These are phyloP conservation scores for Fusarium armeniacum DNA, from an alignment of 2,329 filamentous ascomycete genomes.

Conservation along the genomic window DNA sequence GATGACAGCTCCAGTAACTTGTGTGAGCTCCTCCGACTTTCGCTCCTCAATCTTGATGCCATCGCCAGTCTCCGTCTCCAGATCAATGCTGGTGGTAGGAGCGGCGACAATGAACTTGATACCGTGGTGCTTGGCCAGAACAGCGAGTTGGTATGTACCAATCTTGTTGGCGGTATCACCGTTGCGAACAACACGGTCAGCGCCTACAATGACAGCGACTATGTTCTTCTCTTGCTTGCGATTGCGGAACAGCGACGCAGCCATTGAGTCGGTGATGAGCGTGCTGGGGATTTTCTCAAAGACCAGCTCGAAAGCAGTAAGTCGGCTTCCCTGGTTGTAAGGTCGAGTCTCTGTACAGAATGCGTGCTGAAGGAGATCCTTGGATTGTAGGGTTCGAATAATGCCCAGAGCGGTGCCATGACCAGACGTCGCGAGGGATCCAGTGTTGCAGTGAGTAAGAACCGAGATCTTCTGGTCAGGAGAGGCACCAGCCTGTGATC, in stretches of 20 bases:
- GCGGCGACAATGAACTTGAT: constrained; percentile 96
- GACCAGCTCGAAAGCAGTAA: constrained; percentile 97
- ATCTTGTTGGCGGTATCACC: constrained; percentile 99
- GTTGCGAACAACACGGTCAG: constrained; percentile 94
- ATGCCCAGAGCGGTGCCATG: constrained; percentile 97
- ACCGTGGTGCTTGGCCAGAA: constrained; percentile 88
- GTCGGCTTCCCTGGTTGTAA: constrained; percentile 95
- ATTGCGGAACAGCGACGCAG: constrained; percentile 81
- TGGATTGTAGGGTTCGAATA: constrained; percentile 82
- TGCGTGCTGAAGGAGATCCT: constrained; percentile 78
- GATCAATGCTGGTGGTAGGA: constrained; percentile 92
- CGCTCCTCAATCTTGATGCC: constrained; percentile 94
- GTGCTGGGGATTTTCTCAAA: constrained; percentile 93
- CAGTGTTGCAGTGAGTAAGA: constrained; percentile 97
- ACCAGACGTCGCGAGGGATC: constrained; percentile 95
- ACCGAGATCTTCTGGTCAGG: constrained; percentile 75
- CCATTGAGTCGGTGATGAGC: constrained; percentile 97
- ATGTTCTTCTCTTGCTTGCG: constrained; percentile 76
- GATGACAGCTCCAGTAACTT: constrained; percentile 82
- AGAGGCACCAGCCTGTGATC: constrained; percentile 67
- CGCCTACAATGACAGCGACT: constrained; percentile 90
- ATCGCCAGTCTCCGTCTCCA: constrained; percentile 80
- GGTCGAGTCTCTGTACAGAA: constrained; percentile 98
- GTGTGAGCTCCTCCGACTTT: constrained; percentile 83
- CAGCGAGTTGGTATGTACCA: constrained; percentile 91